phyloP scores from a whole-genome alignment of 208 protist genomes.

The Crithidia mellificae region DNA sequence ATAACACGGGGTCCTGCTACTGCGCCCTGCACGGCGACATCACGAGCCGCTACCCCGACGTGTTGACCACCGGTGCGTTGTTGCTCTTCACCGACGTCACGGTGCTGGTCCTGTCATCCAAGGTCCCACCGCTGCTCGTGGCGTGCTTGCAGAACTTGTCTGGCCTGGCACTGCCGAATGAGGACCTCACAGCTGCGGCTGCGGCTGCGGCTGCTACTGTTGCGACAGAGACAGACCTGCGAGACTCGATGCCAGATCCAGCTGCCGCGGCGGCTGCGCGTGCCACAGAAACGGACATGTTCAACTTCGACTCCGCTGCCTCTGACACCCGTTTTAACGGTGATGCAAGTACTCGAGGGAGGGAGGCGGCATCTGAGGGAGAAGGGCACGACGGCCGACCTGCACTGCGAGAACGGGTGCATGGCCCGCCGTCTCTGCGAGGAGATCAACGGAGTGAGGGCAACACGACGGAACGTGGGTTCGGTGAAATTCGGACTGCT shows the following conservation, averaged over 20 bases:
- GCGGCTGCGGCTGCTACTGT: neutral
- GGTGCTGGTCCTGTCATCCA: slow-evolving; percentile 44
- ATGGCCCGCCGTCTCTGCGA: too few species aligned
- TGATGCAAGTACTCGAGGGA: neutral
- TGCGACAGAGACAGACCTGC: too few species aligned
- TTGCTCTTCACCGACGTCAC: slow-evolving; percentile 75
- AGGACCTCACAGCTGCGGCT: slow-evolving; percentile 16
- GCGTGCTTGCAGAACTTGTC: slow-evolving; percentile 76
- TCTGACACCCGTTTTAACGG: neutral
- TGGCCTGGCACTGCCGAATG: slow-evolving; percentile 70
- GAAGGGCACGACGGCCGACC: too few species aligned
- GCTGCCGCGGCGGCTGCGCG: neutral
- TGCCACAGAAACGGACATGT: too few species aligned
- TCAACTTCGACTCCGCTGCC: neutral
- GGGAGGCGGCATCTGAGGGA: too few species aligned
- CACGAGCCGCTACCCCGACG: slow-evolving; percentile 70
- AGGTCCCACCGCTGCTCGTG: slow-evolving; percentile 77
- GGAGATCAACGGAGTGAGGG: too few species aligned
- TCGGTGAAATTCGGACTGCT: too few species aligned
- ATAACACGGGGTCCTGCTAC: slow-evolving; percentile 61
- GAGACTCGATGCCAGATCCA: neutral
- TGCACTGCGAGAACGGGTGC: too few species aligned
- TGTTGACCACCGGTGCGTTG: slow-evolving; percentile 62
- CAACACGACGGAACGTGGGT: too few species aligned
- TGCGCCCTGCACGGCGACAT: slow-evolving; percentile 82